These are phyloP conservation scores for Hyphodiscus hymeniophilus DNA, from an alignment of 495 filamentous ascomycete species.

Conservation along the genomic window DNA sequence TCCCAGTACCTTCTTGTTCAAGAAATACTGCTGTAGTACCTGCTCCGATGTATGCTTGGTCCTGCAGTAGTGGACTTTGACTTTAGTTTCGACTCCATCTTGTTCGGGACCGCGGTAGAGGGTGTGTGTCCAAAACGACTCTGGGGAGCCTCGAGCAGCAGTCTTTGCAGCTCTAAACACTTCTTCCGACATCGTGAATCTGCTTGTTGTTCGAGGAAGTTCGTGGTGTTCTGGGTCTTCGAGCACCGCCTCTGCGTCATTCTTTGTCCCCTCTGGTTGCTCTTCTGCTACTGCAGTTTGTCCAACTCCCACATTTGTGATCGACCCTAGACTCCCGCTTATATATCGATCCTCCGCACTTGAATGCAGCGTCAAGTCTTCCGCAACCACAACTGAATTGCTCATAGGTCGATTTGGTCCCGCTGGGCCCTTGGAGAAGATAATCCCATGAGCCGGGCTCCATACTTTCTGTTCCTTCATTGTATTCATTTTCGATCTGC, in stretches of 20 bases:
- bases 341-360: conserved; percentile 13
- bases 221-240: conserved; percentile 12
- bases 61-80: conserved; percentile 64
- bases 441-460: conserved; percentile 19
- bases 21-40: conserved; percentile 56
- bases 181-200: conserved; percentile 36
- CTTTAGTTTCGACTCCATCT: conserved; percentile 15
- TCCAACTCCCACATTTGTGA: not conserved
- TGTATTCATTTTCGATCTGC: too few species aligned
- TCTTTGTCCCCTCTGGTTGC: not conserved
- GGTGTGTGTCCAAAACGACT: conserved; percentile 58
- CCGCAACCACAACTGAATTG: conserved; percentile 1
- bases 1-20: conserved; percentile 60
- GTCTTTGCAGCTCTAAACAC: conserved; percentile 35
- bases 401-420: conserved; percentile 3
- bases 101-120: conserved; percentile 45
- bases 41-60: conserved; percentile 55
- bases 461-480: conserved; percentile 10
- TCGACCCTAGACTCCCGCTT: not conserved
- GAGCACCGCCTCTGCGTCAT: not conserved
- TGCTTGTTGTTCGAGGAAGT: conserved; percentile 7
- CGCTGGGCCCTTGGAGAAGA: conserved; percentile 6
- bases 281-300: not conserved
- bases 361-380: conserved; percentile 7
- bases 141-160: conserved; percentile 29